Evolutionary conservation across 2,329 filamentous ascomycete genomes (phyloP), one percentile per base, ranked within the genome.

Genomic region (Colletotrichum liriopes): DNA sequence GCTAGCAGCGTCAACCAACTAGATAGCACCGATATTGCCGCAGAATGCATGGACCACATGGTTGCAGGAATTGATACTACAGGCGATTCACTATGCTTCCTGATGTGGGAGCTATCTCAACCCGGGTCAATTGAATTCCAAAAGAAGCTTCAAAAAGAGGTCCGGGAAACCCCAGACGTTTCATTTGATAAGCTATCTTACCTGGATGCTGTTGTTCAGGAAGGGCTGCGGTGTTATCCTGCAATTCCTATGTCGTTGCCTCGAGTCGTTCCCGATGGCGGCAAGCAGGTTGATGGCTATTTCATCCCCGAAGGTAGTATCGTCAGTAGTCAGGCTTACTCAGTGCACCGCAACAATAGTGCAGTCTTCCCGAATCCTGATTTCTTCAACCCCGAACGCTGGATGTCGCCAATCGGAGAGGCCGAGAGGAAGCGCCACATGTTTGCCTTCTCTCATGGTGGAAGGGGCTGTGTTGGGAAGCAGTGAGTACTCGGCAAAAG

Each of bases 331-430:
- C 90, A 92, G 79, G 86, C 90, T 0, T 89, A 87, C 76, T 91
- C 89, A 16, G 84, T 91, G 35, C 88, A 92, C 73, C 86, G 87
- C 35, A 82, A 90, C 61, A 88, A 92, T 73, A 80, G 83, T 12
- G 86, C 91, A 66, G 92, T 94, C 1, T 98, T 96, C 79, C 91
- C 92, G 0, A 88, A 95, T 49, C 93, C 94, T 0, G 93, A 97
- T 69, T 82, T 81, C 3, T 98, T 95, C 78, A 86, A 91, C 61
- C 95, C 95, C 0, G 93, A 96, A 67, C 88, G 96, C 75, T 98
- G 95, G 95, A 88, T 98, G 75, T 90, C 88, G 12, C 86, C 88
- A 11, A 87, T 92, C 52, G 94, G 93, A 5, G 94, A 96, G 76
- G 87, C 92, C 70, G 93, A 96, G 76, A 85, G 90, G 66, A 89